Evolutionary conservation across 192 early-diverging fungal species (phyloP).

Genomic region (Umbelopsis ramanniana): DNA sequence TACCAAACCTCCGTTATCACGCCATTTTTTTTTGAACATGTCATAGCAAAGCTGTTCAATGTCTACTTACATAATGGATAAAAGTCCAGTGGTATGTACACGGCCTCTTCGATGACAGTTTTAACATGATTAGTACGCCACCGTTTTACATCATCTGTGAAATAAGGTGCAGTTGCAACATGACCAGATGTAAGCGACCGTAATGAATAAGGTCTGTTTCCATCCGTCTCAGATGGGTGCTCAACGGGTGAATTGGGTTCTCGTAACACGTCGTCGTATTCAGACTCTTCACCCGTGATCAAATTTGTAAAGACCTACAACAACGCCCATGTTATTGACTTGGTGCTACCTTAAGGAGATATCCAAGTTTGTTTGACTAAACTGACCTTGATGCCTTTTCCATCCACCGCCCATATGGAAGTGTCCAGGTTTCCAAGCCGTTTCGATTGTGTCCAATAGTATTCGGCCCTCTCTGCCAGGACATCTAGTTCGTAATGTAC

Average conservation of each 20-base stretch:
- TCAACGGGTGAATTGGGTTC: neutral
- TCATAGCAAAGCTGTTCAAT: neutral
- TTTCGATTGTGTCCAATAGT: constrained; percentile 72
- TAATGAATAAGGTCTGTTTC: constrained; percentile 4
- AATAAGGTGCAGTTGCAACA: constrained; percentile 3
- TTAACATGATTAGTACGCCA: constrained; percentile 31
- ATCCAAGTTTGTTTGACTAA: constrained; percentile 26
- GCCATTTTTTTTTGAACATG: neutral
- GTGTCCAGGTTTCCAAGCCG: constrained; percentile 56
- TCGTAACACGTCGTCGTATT: neutral
- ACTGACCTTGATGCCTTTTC: constrained; percentile 62
- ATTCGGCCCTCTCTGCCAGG: constrained; percentile 69
- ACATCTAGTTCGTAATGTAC: constrained; percentile 49
- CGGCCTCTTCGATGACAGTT: constrained; percentile 33
- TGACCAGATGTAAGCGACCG: neutral
- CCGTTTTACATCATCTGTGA: constrained; percentile 16
- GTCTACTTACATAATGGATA: constrained; percentile 72
- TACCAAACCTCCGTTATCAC: neutral
- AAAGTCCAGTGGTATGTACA: constrained; percentile 71
- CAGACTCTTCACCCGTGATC: constrained; percentile 23
- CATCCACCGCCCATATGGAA: constrained; percentile 77
- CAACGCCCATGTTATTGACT: constrained; percentile 5
- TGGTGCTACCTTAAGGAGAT: neutral
- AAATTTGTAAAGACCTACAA: constrained; percentile 39
- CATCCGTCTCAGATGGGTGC: neutral